Conservation (phyloP, 2,329 filamentous ascomycete species). For the Fusarium nygamai region DNA sequence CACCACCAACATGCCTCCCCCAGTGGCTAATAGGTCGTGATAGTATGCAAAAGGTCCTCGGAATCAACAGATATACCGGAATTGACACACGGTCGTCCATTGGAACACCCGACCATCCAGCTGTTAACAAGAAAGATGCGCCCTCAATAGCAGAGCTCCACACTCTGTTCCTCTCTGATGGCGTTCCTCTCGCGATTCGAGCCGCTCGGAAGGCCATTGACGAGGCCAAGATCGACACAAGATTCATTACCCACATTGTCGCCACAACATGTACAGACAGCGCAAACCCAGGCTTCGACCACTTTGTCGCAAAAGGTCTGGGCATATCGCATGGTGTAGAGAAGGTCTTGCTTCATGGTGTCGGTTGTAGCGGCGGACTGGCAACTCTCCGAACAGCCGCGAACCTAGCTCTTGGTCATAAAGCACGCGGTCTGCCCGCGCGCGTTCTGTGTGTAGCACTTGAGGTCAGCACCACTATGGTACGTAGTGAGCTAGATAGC, state of each 20-base stretch:
- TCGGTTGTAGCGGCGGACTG: conserved; percentile 73
- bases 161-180: conserved; percentile 64
- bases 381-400: conserved; percentile 71
- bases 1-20: not conserved
- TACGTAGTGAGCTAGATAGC: conserved; percentile 72
- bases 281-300: conserved; percentile 75
- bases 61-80: conserved; percentile 72
- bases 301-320: conserved; percentile 68
- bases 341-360: conserved; percentile 72
- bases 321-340: conserved; percentile 68
- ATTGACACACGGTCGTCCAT: conserved; percentile 72
- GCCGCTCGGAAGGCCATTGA: conserved; percentile 65
- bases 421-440: conserved; percentile 66
- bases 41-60: conserved; percentile 70
- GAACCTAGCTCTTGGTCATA: conserved; percentile 71
- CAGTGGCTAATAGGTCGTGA: not conserved
- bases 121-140: conserved; percentile 64
- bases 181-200: conserved; percentile 65
- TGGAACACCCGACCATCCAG: conserved; percentile 67
- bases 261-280: conserved; percentile 76
- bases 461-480: conserved; percentile 69
- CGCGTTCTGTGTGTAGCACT: conserved; percentile 72
- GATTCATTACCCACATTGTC: conserved; percentile 72
- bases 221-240: conserved; percentile 61
- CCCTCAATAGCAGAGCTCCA: conserved; percentile 67